A percentile compares a stretch with the other conserved stretches of the same genome.
phyloP scores from a whole-genome alignment of 352 stramenopile genomes.

The Pythium coloratum region DNA sequence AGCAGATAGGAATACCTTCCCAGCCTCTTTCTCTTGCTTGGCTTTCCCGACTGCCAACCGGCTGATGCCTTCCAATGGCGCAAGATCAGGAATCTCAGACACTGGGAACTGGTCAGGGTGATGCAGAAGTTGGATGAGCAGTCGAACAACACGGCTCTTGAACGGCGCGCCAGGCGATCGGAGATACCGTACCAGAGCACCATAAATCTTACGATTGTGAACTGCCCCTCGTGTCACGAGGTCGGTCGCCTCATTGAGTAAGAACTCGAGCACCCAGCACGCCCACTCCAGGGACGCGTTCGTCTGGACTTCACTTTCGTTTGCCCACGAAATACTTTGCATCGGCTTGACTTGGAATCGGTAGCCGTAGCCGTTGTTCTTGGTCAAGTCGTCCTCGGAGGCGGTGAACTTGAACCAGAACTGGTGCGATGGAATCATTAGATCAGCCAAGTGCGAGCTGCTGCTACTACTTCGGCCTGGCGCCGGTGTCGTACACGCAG shows the following conservation, averaged over 20 bases:
- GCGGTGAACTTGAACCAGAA: slow-evolving; percentile 85
- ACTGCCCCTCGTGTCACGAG: slow-evolving; percentile 65
- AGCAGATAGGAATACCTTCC: slow-evolving; percentile 71
- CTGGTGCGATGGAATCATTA: slow-evolving; percentile 70
- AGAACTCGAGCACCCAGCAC: slow-evolving; percentile 81
- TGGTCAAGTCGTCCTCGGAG: slow-evolving; percentile 57
- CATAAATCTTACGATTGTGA: slow-evolving; percentile 83
- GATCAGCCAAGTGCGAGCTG: slow-evolving; percentile 36
- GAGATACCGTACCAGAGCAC: slow-evolving; percentile 76
- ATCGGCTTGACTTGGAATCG: slow-evolving; percentile 82
- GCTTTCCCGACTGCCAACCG: slow-evolving; percentile 56
- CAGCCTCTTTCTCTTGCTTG: slow-evolving; percentile 53
- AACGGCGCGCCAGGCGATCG: slow-evolving; percentile 77
- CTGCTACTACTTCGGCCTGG: background rate
- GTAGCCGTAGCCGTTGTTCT: slow-evolving; percentile 76
- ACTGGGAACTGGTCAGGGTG: slow-evolving; percentile 54
- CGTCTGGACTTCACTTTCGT: slow-evolving; percentile 73
- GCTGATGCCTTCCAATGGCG: slow-evolving; percentile 62
- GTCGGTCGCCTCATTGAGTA: slow-evolving; percentile 75
- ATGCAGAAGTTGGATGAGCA: slow-evolving; percentile 78
- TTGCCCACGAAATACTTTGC: slow-evolving; percentile 77
- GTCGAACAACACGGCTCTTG: slow-evolving; percentile 72
- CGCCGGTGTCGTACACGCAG: slow-evolving; percentile 31
- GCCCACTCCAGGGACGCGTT: slow-evolving; percentile 84
- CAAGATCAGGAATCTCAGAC: slow-evolving; percentile 59